Evolutionary conservation across 257 asterid genomes (phyloP), one percentile per base, ranked within the genome.

Genomic region (Nicotiana attenuata): DNA sequence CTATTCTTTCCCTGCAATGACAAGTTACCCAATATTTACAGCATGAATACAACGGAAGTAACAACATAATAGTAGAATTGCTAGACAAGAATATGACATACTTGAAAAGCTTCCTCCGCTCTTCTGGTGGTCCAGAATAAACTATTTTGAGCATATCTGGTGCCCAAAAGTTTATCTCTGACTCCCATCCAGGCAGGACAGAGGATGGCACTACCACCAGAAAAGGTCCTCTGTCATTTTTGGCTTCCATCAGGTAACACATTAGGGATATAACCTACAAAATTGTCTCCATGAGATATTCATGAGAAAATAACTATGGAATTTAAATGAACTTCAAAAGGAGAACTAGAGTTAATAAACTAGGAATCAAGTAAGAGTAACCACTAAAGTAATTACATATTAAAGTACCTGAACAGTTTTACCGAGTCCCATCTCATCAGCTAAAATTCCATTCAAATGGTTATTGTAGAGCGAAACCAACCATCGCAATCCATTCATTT

Each of bases 401-500:
- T 66, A 26, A 61, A 82, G 82, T 86, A 94, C 99, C 98, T 96
- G 99, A 84, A 96, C 99, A 69, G 99, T 96, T 90, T 96, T 96
- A 66, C 99, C 99, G 53, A 96, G 91, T 81, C 99, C 99, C 99
- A 96, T 96, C 85, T 96, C 99, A 88, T 96, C 99, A 68, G 99
- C 99, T 85, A 96, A 91, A 87, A 96, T 96, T 81, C 99, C 99
- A 89, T 96, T 96, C 91, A 96, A 88, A 89, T 94, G 97, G 88
- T 96, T 96, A 88, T 96, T 96, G 78, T 96, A 96, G 65, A 96
- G 98, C 56, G 99, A 96, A 85, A 96, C 92, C 93, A 96, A 82
- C 99, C 99, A 96, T 82, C 99, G 91, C 61, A 96, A 88, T 78
- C 99, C 99, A 90, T 94, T 96, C 99, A 96, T 96, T 89, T 96